Evolutionary conservation across 1,139 yeast genomes (phyloP).

Genomic region (Scheffersomyces illinoinensis): DNA sequence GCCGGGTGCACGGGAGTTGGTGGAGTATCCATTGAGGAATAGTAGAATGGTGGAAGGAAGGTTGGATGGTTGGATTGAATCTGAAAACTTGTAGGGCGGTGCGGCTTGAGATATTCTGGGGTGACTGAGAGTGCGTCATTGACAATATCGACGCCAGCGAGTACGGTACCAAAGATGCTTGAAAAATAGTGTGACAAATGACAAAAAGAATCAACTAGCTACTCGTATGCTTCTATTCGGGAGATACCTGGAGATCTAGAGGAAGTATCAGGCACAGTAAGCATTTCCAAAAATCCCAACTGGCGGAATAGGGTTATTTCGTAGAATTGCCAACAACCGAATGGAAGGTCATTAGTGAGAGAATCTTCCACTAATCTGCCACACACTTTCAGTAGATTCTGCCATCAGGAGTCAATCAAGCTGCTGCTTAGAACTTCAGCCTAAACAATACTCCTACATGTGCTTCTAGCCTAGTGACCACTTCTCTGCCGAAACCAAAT

Average conservation of each 20-base stretch:
- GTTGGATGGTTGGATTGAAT: background rate
- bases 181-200: no score
- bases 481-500: background rate
- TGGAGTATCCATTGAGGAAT: slow-evolving; percentile 23
- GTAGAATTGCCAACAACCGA: no score
- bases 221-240: no score
- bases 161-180: background rate
- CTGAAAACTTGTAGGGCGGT: background rate
- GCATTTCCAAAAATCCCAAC: no score
- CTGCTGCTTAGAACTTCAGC: no score
- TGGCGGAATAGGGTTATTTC: no score
- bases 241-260: no score
- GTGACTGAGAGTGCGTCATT: background rate
- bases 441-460: background rate
- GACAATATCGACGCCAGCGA: background rate
- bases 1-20: slow-evolving; percentile 50
- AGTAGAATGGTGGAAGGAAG: background rate
- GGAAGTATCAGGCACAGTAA: no score
- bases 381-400: no score
- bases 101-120: background rate
- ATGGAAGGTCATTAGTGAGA: no score
- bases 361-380: no score
- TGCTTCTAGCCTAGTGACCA: background rate
- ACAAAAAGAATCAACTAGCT: background rate
- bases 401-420: no score